These are phyloP conservation scores for Rehmannia glutinosa DNA, from an alignment of 257 asterid genomes.

Conservation along the genomic window DNA sequence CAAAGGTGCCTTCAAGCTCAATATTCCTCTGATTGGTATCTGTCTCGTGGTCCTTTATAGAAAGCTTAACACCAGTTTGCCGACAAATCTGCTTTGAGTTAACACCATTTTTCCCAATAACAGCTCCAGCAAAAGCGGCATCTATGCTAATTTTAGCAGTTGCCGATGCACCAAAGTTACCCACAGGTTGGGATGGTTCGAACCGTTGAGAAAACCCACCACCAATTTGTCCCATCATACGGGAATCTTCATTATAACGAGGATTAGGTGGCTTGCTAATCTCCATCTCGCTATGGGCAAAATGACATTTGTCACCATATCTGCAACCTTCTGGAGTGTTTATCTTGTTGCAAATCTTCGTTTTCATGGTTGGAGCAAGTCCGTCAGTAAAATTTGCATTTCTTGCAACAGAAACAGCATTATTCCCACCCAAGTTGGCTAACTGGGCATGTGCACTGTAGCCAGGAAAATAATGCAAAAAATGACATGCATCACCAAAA, in stretches of 20 bases:
- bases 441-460: slow-evolving; percentile 43
- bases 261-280: slow-evolving; percentile 27
- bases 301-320: slow-evolving; percentile 49
- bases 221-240: slow-evolving; percentile 13
- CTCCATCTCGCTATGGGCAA: slow-evolving; percentile 51
- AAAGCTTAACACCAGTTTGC: slow-evolving; percentile 44
- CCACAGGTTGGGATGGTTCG: slow-evolving; percentile 25
- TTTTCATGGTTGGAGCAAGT: slow-evolving; percentile 27
- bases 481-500: slow-evolving; percentile 53
- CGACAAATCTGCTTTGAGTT: slow-evolving; percentile 50
- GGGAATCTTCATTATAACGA: slow-evolving; percentile 27
- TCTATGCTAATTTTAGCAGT: slow-evolving; percentile 52
- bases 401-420: slow-evolving; percentile 21
- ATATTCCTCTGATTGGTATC: slow-evolving; percentile 43
- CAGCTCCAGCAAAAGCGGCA: slow-evolving; percentile 48
- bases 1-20: slow-evolving; percentile 60
- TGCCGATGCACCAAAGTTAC: slow-evolving; percentile 53
- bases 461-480: slow-evolving; percentile 46
- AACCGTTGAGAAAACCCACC: slow-evolving; percentile 32
- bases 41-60: slow-evolving; percentile 45
- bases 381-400: slow-evolving; percentile 24
- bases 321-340: slow-evolving; percentile 57
- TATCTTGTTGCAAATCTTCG: slow-evolving; percentile 43
- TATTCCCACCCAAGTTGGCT: slow-evolving; percentile 30
- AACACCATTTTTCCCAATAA: slow-evolving; percentile 50